These are phyloP conservation scores for Phytophthora capsici DNA, from an alignment of 352 stramenopile species.

Conservation along the genomic window DNA sequence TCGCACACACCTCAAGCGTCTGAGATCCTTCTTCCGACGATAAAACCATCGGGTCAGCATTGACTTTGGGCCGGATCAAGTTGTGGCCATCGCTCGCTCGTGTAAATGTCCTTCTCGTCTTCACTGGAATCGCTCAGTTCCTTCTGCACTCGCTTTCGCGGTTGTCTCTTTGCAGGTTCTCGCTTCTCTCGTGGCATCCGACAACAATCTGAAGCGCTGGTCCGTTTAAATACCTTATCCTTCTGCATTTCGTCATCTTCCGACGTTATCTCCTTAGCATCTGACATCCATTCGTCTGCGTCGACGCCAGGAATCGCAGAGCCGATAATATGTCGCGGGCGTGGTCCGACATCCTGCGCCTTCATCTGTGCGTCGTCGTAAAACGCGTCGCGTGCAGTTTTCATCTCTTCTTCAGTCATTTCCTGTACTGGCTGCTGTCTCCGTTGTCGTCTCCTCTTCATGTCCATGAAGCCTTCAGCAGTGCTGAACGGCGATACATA, in stretches of 20 bases:
- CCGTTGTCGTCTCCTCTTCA: slow-evolving; percentile 28
- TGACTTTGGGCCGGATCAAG: slow-evolving; percentile 47
- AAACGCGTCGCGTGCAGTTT: slow-evolving; percentile 33
- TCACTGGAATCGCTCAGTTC: slow-evolving; percentile 25
- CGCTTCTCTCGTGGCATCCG: slow-evolving; percentile 1
- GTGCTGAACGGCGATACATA: slow-evolving; percentile 73
- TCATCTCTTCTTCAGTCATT: slow-evolving; percentile 32
- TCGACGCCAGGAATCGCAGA: slow-evolving; percentile 38
- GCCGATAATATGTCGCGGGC: slow-evolving; percentile 51
- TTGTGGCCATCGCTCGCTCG: slow-evolving; percentile 56
- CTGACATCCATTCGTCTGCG: slow-evolving; percentile 68
- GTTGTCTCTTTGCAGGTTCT: background rate
- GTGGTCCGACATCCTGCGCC: slow-evolving; percentile 21
- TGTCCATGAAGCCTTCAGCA: slow-evolving; percentile 36
- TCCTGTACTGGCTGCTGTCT: slow-evolving; percentile 12
- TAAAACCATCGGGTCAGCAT: slow-evolving; percentile 52
- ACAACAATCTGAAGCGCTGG: background rate
- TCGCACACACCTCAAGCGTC: slow-evolving; percentile 59
- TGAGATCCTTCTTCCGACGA: slow-evolving; percentile 11
- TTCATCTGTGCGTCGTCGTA: slow-evolving; percentile 46
- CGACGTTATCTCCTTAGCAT: slow-evolving; percentile 50
- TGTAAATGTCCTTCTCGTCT: slow-evolving; percentile 34
- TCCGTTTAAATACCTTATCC: background rate
- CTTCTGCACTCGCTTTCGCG: slow-evolving; percentile 13
- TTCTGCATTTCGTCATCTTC: slow-evolving; percentile 14